phyloP scores from a whole-genome alignment of 1,284 basidiomycete genomes.

The Hymenochaete sp. region DNA sequence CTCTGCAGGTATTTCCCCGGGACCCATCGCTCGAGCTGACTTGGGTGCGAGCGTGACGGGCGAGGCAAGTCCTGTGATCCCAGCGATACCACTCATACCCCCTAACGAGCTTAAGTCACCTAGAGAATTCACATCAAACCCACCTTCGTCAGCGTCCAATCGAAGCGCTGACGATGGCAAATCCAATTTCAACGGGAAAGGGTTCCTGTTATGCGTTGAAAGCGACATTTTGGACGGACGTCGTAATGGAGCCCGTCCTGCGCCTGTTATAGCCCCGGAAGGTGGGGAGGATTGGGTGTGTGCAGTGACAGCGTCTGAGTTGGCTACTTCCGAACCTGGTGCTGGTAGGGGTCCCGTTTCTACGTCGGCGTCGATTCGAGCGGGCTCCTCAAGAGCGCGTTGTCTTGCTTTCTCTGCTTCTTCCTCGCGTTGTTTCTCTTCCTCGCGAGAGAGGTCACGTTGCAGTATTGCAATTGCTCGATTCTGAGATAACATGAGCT shows the following conservation, averaged over 20 bases:
- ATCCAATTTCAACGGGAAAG: conserved; percentile 64
- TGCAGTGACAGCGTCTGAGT: not conserved
- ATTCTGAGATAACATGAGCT: conserved; percentile 32
- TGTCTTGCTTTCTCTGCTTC: conserved; percentile 24
- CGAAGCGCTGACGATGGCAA: conserved; percentile 57
- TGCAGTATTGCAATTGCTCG: conserved; percentile 62
- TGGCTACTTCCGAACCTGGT: no score
- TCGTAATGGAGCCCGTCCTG: conserved; percentile 27
- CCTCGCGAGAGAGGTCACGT: conserved; percentile 54
- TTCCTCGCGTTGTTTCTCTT: conserved; percentile 42
- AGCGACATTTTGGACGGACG: conserved; percentile 68
- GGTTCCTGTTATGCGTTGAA: conserved; percentile 62
- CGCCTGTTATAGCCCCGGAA: conserved; percentile 18
- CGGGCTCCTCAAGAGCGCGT: conserved; percentile 32
- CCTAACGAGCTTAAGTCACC: conserved; percentile 16
- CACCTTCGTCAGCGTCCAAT: conserved; percentile 49
- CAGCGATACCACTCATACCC: conserved; percentile 17
- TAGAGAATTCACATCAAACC: conserved; percentile 36
- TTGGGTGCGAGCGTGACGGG: conserved; percentile 72
- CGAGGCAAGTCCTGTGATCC: conserved; percentile 45
- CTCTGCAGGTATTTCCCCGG: conserved; percentile 47
- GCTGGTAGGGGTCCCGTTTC: conserved; percentile 2
- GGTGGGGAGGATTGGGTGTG: conserved; percentile 7
- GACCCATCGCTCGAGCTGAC: conserved; percentile 49
- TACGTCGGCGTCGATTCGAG: conserved; percentile 18